Evolutionary conservation across 2,329 filamentous ascomycete species (phyloP).

Genomic region (Colletotrichum sp.): DNA sequence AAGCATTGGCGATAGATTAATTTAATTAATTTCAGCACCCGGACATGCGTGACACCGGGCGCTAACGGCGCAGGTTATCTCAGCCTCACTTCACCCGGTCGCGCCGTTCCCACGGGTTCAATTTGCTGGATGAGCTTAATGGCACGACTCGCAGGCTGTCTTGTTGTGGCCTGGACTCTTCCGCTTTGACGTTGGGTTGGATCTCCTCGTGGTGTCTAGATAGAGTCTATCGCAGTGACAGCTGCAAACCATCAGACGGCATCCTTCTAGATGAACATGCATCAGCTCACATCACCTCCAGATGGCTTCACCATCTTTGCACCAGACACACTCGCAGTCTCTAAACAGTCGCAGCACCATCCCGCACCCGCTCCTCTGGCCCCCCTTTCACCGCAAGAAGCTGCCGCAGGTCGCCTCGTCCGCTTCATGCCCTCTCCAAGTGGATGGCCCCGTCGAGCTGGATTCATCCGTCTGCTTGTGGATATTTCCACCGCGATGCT

Average conservation of each 20-base stretch:
- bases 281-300: background rate
- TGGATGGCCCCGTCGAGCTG: background rate
- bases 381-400: background rate
- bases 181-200: background rate
- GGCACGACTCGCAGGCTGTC: background rate
- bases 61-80: background rate
- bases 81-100: background rate
- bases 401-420: background rate
- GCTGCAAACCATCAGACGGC: background rate
- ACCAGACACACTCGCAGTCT: background rate
- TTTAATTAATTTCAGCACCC: background rate
- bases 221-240: background rate
- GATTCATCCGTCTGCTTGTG: background rate
- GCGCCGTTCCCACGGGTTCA: background rate
- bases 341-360: background rate
- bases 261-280: background rate
- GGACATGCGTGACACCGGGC: background rate
- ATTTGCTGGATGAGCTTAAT: slow-evolving; percentile 1
- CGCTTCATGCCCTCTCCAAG: background rate
- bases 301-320: background rate
- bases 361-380: background rate
- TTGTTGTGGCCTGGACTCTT: background rate
- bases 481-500: background rate
- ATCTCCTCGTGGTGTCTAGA: background rate
- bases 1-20: slow-evolving; percentile 15